Evolutionary conservation across 345 rosid species (phyloP).

Genomic region (Dipteronia sinensis): DNA sequence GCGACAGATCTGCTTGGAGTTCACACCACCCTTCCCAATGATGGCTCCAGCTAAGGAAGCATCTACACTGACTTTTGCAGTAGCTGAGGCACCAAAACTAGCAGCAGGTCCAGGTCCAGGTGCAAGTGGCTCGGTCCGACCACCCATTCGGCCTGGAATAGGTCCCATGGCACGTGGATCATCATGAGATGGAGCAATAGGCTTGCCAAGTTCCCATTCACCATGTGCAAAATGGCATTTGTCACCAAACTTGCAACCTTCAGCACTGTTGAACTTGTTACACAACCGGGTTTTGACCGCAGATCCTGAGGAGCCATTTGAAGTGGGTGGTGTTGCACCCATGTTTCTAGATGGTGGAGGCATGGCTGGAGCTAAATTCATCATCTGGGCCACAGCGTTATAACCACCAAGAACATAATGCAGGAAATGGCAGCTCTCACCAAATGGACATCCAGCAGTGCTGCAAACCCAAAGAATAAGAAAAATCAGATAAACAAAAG

Average conservation of each 20-base stretch:
- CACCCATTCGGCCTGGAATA: constrained; percentile 45
- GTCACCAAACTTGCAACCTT: constrained; percentile 80
- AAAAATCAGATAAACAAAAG: background rate
- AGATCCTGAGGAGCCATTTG: constrained; percentile 42
- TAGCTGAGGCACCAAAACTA: constrained; percentile 76
- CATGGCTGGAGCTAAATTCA: constrained; percentile 53
- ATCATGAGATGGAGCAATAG: constrained; percentile 45
- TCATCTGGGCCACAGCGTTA: constrained; percentile 77
- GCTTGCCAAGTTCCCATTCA: constrained; percentile 73
- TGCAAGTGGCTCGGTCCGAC: constrained; percentile 43
- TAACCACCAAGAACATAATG: constrained; percentile 86
- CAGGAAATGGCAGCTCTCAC: constrained; percentile 87
- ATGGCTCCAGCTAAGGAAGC: constrained; percentile 86
- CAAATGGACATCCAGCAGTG: constrained; percentile 89
- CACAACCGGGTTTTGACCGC: constrained; percentile 59
- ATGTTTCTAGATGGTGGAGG: constrained; percentile 53
- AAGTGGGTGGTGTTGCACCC: constrained; percentile 33
- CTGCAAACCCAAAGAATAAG: constrained; percentile 42
- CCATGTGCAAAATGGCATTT: constrained; percentile 78
- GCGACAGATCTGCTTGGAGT: constrained; percentile 78
- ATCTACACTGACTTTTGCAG: constrained; percentile 84
- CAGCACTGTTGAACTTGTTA: constrained; percentile 56
- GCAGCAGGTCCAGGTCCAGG: constrained; percentile 44
- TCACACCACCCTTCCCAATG: constrained; percentile 81
- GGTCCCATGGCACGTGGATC: constrained; percentile 50